Base-by-base conservation (phyloP, 805 yeast species). In the Clavispora vitiphila region DNA sequence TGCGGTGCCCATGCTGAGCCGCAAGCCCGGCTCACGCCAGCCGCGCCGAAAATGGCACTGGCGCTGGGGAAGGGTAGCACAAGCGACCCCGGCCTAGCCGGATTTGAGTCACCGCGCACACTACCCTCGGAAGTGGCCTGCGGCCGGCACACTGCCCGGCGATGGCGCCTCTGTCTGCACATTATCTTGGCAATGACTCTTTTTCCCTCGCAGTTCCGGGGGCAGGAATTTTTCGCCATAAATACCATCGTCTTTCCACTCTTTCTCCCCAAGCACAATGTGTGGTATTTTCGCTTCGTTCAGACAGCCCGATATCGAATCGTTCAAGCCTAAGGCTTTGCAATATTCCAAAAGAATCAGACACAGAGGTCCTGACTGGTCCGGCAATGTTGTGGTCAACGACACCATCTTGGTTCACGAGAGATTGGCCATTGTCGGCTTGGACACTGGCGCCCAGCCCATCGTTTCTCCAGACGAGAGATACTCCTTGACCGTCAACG, bases 301-400 rank as follows among this genome's bases (percentile, higher is more conserved):
- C 69, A 81, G 75, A 67, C 91, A 86, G 60, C 83, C 81, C 34
- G 85, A 88, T 51, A 83, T 86, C 46, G 82, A 83, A 55, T 69
- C 73, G 41, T 93, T 86, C 77, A 91, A 90, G 69, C 78, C 82
- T 49, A 82, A 82, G 61, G 98, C 98, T 35, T 75, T 93, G 48
- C 95, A 87, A 64, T 76, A 87, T 63, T 77, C 98, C 48, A 91
- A 88, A 68, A 80, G 90, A 69, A 84, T 91, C 64, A 83, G 99
- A 72, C 99, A 93, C 70, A 83, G 99, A 70, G 99, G 99, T 60
- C 99, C 99, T 54, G 99, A 93, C 70, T 93, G 99, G 99, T 77
- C 89, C 29, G 99, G 99, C 60, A 89, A 88, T 80, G 64, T 76
- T 51, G 70, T 77, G 51, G 80, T 81, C 61, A 86, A 86, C 81